phyloP scores from a whole-genome alignment of 1,139 yeast species.

The Lodderomyces margitis region DNA sequence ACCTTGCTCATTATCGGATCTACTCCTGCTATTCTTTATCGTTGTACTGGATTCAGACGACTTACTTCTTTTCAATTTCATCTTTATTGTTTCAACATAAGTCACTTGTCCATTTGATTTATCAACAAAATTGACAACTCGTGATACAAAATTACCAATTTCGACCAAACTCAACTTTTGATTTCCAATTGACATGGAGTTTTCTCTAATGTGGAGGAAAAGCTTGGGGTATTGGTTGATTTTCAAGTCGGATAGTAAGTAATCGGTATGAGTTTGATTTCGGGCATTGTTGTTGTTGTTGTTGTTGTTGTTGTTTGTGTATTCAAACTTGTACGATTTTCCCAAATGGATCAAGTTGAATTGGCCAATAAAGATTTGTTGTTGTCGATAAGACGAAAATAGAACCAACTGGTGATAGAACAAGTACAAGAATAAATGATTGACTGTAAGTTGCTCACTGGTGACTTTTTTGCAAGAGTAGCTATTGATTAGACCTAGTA shows the following conservation, averaged over 20 bases:
- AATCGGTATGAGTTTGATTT: neutral
- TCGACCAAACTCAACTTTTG: slow-evolving; percentile 8
- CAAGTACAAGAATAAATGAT: slow-evolving; percentile 15
- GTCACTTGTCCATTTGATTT: slow-evolving; percentile 14
- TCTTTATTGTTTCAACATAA: slow-evolving; percentile 12
- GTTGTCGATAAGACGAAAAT: slow-evolving; percentile 5
- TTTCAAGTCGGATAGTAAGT: slow-evolving; percentile 10
- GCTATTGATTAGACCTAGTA: slow-evolving; percentile 13
- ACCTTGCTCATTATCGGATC: no score
- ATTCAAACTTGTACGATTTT: slow-evolving; percentile 12
- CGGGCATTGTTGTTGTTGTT: neutral
- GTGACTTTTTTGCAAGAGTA: slow-evolving; percentile 6
- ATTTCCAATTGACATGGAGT: neutral
- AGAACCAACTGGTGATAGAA: slow-evolving; percentile 14
- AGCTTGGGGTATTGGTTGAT: slow-evolving; percentile 11
- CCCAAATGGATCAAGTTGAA: slow-evolving; percentile 16
- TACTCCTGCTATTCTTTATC: neutral
- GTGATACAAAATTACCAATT: slow-evolving; percentile 10
- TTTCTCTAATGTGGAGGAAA: slow-evolving; percentile 8
- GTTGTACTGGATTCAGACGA: neutral
- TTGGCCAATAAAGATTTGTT: slow-evolving; percentile 12
- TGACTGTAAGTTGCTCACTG: slow-evolving; percentile 11
- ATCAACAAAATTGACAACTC: slow-evolving; percentile 9
- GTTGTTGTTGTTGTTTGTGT: neutral
- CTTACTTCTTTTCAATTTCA: slow-evolving; percentile 10